Percentiles rank a stretch among this genome's conserved stretches.
Evolutionary conservation across 2,329 filamentous ascomycete genomes (phyloP).

Genomic region (Microsporum ferrugineum): DNA sequence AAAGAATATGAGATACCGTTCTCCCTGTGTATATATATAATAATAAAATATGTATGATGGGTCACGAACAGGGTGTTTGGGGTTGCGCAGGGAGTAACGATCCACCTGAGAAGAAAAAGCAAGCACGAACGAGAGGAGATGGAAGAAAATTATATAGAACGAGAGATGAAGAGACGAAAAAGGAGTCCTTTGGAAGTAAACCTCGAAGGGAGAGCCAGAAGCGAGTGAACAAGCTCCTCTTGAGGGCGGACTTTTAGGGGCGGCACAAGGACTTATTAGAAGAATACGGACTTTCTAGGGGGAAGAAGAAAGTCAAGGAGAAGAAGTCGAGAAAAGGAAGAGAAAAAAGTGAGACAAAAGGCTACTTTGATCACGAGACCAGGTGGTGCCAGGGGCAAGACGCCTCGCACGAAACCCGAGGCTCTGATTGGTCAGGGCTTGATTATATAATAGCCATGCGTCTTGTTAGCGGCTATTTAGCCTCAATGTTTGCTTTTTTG

Average conservation of each 20-base stretch:
- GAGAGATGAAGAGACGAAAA: background rate
- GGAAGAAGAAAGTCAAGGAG: background rate
- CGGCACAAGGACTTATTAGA: background rate
- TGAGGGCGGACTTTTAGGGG: background rate
- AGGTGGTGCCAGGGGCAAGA: background rate
- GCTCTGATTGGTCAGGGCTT: background rate
- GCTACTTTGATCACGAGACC: background rate
- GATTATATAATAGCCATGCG: background rate
- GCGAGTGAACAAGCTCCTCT: constrained; percentile 2
- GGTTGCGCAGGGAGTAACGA: constrained; percentile 6
- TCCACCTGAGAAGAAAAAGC: background rate
- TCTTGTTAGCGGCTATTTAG: background rate
- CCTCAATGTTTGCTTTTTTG: background rate
- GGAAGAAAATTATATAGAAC: background rate
- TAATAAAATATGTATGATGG: background rate
- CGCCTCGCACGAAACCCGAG: background rate
- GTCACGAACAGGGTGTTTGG: background rate
- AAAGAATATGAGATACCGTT: background rate
- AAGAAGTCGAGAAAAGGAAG: background rate
- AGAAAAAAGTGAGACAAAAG: background rate
- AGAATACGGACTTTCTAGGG: background rate
- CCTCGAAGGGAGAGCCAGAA: background rate
- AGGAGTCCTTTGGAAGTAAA: background rate
- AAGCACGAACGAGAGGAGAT: background rate
- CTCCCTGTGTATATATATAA: constrained; percentile 9